Percentiles rank a stretch among this genome's conserved stretches.
Evolutionary conservation across 345 rosid genomes (phyloP).

Genomic region (Pugionium dolabratum): DNA sequence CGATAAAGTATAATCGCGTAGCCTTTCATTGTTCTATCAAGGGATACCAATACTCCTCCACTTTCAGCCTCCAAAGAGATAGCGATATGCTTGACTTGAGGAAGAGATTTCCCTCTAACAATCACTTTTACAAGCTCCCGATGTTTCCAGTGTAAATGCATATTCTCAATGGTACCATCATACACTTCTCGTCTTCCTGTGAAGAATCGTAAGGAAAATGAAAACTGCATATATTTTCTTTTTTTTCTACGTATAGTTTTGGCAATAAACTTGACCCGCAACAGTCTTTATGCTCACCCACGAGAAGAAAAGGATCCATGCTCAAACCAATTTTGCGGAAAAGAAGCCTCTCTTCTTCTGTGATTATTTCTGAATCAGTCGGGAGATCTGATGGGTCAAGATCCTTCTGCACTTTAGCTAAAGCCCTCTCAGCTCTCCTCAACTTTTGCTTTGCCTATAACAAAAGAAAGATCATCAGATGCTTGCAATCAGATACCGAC

Average conservation of each 20-base stretch:
- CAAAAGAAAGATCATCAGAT: conserved; percentile 33
- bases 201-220: neutral
- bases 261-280: conserved; percentile 7
- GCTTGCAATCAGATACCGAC: conserved; percentile 12
- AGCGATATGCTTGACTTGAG: conserved; percentile 81
- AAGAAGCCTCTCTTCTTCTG: conserved; percentile 78
- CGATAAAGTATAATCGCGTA: conserved; percentile 74
- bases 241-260: conserved; percentile 3
- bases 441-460: conserved; percentile 70
- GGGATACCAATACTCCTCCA: conserved; percentile 79
- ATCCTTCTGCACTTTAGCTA: conserved; percentile 70
- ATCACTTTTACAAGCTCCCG: conserved; percentile 84
- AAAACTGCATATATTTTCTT: neutral
- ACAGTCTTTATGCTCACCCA: conserved; percentile 57
- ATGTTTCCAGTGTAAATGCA: conserved; percentile 93
- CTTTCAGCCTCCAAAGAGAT: conserved; percentile 88
- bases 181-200: conserved; percentile 80
- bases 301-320: conserved; percentile 81
- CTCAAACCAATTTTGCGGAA: conserved; percentile 86
- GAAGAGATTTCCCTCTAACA: conserved; percentile 57
- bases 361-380: conserved; percentile 74
- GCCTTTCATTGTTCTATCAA: conserved; percentile 81
- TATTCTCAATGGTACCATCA: conserved; percentile 85
- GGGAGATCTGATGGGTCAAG: conserved; percentile 80
- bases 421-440: conserved; percentile 59